Evolutionary conservation across 306 rosid genomes (phyloP), one percentile per base, ranked within the genome.

Genomic region (Parietaria judaica): DNA sequence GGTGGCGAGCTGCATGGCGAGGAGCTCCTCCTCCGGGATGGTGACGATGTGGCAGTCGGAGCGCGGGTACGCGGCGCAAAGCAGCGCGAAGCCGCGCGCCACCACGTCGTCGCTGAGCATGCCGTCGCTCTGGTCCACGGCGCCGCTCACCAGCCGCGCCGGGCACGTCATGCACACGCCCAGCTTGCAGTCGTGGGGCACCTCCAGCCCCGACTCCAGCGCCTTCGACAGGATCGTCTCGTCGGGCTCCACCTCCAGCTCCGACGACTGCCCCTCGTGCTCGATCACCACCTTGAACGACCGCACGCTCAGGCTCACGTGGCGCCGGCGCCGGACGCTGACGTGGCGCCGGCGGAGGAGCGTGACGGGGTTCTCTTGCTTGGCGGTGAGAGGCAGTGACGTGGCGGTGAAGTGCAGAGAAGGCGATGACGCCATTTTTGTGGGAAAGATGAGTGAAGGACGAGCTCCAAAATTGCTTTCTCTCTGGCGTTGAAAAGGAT

Each of bases 101-200:
- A 88, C 83, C n/a, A 94, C 97, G 70, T 88, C 99, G 41, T 94
- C 99, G 36, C 99, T 94, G 15, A 94, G 94, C 99, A 94, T 94
- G 9, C 99, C 99, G 34, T 86, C 97, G 44, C 90, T 94, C 76
- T 94, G 99, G 62, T 94, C 97, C 11, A 94, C 97, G 11, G 76
- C 44, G 61, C 99, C 99, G 11, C 74, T 75, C 11, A 88, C 6
- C 13, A 94, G 96, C 62, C 66, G 80, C 56, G 99, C 99, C 6
- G 99, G 99, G 78, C 99, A 94, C 47, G 99, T 94, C 99, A 94
- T 94, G 78, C 99, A 94, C 2, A 88, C 99, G 0, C 99, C 99
- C 31, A 94, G 96, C 84, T 79, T 94, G 81, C 99, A 92, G 63
- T 92, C 99, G 67, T 92, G 88, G 5, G 99, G 99, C 63, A 86